These are phyloP conservation scores for Cordyceps fumosorosea DNA, from an alignment of 2,329 filamentous ascomycete species.

Conservation along the genomic window DNA sequence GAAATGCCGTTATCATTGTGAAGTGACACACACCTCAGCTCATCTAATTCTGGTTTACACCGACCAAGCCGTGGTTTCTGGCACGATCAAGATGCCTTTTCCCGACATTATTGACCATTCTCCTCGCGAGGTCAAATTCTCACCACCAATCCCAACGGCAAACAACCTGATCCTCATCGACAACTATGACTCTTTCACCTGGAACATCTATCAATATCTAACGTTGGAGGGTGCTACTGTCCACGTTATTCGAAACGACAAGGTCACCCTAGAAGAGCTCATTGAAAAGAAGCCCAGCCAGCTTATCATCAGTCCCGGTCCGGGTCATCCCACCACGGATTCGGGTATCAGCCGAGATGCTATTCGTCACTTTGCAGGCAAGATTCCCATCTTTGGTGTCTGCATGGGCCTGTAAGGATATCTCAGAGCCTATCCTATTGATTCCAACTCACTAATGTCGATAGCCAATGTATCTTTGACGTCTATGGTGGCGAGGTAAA, in stretches of 20 bases:
- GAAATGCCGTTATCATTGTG: not conserved
- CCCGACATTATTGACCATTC: slow-evolving; percentile 67
- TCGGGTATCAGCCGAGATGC: slow-evolving; percentile 90
- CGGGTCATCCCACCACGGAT: slow-evolving; percentile 85
- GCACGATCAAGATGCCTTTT: slow-evolving; percentile 38
- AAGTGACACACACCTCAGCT: not conserved
- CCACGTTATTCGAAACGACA: slow-evolving; percentile 85
- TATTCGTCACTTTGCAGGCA: slow-evolving; percentile 85
- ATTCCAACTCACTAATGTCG: not conserved
- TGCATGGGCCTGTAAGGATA: slow-evolving; percentile 86
- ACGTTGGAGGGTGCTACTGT: slow-evolving; percentile 91
- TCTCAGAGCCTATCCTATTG: not conserved
- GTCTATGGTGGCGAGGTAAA: slow-evolving; percentile 87
- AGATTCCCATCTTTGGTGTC: slow-evolving; percentile 92
- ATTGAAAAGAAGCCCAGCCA: slow-evolving; percentile 83
- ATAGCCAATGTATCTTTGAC: slow-evolving; percentile 87
- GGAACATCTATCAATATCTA: slow-evolving; percentile 98
- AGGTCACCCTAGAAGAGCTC: slow-evolving; percentile 78
- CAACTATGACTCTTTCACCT: slow-evolving; percentile 99
- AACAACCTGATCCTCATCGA: slow-evolving; percentile 93
- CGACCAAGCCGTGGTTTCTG: not conserved
- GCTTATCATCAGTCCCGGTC: slow-evolving; percentile 88
- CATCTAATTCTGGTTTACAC: not conserved
- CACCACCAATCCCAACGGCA: slow-evolving; percentile 66
- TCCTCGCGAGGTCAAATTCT: slow-evolving; percentile 72